Percentiles rank a stretch among this genome's conserved stretches.
phyloP scores from a whole-genome alignment of 768 basidiomycete species.

The Hericium erinaceus region DNA sequence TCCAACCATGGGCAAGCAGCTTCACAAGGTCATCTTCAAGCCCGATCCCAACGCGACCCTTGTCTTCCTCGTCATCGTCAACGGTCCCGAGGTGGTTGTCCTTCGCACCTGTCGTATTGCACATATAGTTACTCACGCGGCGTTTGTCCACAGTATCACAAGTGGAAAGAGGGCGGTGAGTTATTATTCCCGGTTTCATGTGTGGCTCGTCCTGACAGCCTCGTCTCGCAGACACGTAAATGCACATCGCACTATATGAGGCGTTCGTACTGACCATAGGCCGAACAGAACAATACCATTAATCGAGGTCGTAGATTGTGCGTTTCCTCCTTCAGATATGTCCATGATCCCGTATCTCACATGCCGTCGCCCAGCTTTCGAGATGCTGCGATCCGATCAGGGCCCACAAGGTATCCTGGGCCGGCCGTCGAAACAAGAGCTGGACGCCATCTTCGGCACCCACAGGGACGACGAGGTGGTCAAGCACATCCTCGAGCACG shows the following conservation, averaged over 20 bases:
- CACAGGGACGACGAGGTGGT: constrained; percentile 58
- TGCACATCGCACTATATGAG: constrained; percentile 6
- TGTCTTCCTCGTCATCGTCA: constrained; percentile 64
- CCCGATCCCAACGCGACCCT: constrained; percentile 63
- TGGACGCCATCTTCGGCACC: constrained; percentile 64
- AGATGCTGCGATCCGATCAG: constrained; percentile 60
- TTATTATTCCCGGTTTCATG: constrained; percentile 13
- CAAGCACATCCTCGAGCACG: constrained; percentile 49
- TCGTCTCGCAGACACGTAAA: constrained; percentile 55
- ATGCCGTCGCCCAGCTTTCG: constrained; percentile 43
- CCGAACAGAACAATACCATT: constrained; percentile 53
- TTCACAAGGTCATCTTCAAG: constrained; percentile 74
- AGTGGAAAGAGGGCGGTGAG: constrained; percentile 76
- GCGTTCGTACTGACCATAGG: constrained; percentile 2
- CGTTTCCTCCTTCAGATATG: constrained; percentile 19
- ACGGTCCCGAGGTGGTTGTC: constrained; percentile 47
- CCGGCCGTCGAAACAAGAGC: constrained; percentile 72
- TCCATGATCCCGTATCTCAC: neutral
- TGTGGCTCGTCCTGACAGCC: constrained; percentile 4
- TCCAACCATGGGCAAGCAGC: constrained; percentile 31
- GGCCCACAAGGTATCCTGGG: constrained; percentile 73
- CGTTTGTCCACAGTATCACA: constrained; percentile 44
- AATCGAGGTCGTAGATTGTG: constrained; percentile 75
- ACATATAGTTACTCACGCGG: neutral
- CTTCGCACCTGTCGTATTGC: neutral